Percentiles rank a stretch among this genome's conserved stretches.
These are phyloP conservation scores for Geosmithia morbida DNA, from an alignment of 2,329 filamentous ascomycete species.

Conservation along the genomic window DNA sequence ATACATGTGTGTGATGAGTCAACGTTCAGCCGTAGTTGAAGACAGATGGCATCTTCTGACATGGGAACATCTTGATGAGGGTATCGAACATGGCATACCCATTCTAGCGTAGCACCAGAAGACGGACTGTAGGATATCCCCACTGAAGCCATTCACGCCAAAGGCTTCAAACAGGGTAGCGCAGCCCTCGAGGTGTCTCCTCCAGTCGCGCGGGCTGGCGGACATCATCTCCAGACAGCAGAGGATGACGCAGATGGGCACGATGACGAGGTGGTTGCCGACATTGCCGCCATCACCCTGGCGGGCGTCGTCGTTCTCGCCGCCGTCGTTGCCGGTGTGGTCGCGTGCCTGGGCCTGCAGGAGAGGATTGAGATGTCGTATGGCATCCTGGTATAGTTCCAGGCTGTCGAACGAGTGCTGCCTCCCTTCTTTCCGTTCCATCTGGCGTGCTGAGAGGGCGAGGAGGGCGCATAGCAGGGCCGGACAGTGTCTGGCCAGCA, in stretches of 20 bases:
- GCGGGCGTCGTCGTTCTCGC: no score
- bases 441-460: conserved; percentile 37
- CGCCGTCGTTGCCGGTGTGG: neutral
- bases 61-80: no score
- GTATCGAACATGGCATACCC: conserved; percentile 26
- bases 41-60: no score
- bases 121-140: conserved; percentile 35
- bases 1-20: neutral
- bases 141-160: conserved; percentile 36
- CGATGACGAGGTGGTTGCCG: conserved; percentile 10
- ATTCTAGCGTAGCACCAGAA: conserved; percentile 48
- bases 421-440: conserved; percentile 32
- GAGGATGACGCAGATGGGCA: conserved; percentile 23
- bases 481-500: conserved; percentile 29
- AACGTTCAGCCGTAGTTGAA: no score
- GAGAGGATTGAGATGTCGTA: conserved; percentile 22
- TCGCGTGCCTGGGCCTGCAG: conserved; percentile 12
- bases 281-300: neutral
- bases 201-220: conserved; percentile 30
- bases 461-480: conserved; percentile 35
- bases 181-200: conserved; percentile 41
- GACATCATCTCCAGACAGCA: conserved; percentile 29
- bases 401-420: conserved; percentile 33
- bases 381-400: conserved; percentile 39
- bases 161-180: conserved; percentile 38